These are phyloP conservation scores for Cordyceps fumosorosea DNA, from an alignment of 2,329 filamentous ascomycete species.

Conservation along the genomic window DNA sequence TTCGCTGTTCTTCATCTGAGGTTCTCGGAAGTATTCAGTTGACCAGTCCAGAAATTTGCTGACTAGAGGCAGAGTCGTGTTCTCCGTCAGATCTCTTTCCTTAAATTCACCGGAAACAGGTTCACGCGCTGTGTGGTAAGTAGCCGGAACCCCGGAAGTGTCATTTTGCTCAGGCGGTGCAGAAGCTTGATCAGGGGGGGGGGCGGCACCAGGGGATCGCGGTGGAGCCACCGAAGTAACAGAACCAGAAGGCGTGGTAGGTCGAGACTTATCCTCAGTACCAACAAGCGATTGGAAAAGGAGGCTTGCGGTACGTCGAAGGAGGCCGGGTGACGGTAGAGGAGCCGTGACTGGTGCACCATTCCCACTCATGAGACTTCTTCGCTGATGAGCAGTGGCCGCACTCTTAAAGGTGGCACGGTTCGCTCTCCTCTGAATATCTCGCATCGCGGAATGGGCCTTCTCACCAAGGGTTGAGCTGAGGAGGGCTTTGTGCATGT, in stretches of 20 bases:
- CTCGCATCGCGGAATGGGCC: conserved; percentile 66
- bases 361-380: conserved; percentile 29
- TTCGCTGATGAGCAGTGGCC: conserved; percentile 37
- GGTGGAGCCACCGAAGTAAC: conserved; percentile 17
- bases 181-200: conserved; percentile 35
- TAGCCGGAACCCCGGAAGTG: conserved; percentile 54
- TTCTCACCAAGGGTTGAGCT: conserved; percentile 67
- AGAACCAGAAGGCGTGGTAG: conserved; percentile 25
- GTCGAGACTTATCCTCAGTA: conserved; percentile 37
- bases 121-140: conserved; percentile 68
- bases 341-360: conserved; percentile 32
- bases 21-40: conserved; percentile 94
- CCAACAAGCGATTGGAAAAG: conserved; percentile 54
- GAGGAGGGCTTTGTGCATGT: conserved; percentile 70
- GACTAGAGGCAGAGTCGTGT: conserved; percentile 64
- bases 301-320: conserved; percentile 58
- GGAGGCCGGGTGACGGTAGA: conserved; percentile 48
- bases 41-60: conserved; percentile 93
- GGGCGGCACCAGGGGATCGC: conserved; percentile 29
- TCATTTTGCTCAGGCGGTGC: conserved; percentile 71
- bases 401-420: conserved; percentile 40
- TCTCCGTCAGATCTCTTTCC: conserved; percentile 50
- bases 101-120: conserved; percentile 74
- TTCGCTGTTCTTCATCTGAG: conserved; percentile 95
- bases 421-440: conserved; percentile 52